Percentiles rank a stretch among this genome's conserved stretches.
Evolutionary conservation across 371 early-diverging fungal species (phyloP).

Genomic region (Actinomucor elegans): DNA sequence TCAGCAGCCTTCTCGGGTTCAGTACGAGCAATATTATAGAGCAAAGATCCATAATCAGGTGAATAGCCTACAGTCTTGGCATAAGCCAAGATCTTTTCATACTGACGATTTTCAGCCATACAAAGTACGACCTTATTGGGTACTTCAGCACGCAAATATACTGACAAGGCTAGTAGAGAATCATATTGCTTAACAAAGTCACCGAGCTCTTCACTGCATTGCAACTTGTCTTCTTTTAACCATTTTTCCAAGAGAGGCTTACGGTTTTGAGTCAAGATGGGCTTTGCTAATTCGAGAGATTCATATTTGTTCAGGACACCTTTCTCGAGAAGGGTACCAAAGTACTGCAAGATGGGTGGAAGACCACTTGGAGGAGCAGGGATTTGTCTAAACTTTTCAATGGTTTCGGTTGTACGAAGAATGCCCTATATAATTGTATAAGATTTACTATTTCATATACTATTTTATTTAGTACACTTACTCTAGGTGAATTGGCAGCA

Average conservation of each 20-base stretch:
- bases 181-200: constrained; percentile 95
- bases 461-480: constrained; percentile 23
- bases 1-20: constrained; percentile 94
- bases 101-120: constrained; percentile 96
- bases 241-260: constrained; percentile 96
- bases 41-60: constrained; percentile 89
- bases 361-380: constrained; percentile 80
- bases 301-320: constrained; percentile 93
- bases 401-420: constrained; percentile 92
- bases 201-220: constrained; percentile 97
- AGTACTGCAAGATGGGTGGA: constrained; percentile 96
- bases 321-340: constrained; percentile 94
- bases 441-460: no score
- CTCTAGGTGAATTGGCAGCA: constrained; percentile 93
- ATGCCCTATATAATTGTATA: constrained; percentile 84
- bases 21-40: constrained; percentile 86
- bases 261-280: constrained; percentile 89
- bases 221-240: constrained; percentile 97
- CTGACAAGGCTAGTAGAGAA: constrained; percentile 86
- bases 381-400: constrained; percentile 90
- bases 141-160: constrained; percentile 92
- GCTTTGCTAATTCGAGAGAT: constrained; percentile 91
- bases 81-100: constrained; percentile 93
- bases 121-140: constrained; percentile 92
- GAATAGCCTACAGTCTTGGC: constrained; percentile 91